Conservation (phyloP, 768 basidiomycete genomes). For the Lactarius hengduanensis region DNA sequence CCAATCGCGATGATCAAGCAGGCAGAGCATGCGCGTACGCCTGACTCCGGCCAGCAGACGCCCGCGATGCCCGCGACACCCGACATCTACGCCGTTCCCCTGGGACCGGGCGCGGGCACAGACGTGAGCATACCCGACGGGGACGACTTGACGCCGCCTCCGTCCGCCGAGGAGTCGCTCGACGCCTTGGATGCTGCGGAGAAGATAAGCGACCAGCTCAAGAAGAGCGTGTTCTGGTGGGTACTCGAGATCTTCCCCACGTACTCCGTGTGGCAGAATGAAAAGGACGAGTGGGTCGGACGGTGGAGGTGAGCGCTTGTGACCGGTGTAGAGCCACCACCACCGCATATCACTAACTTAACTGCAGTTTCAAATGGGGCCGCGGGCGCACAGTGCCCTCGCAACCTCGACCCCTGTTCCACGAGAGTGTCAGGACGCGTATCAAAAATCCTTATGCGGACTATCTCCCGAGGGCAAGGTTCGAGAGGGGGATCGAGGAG, state of each 20-base stretch:
- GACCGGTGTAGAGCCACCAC: no score
- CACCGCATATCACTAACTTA: not conserved
- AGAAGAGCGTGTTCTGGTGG: conserved; percentile 55
- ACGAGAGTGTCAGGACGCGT: conserved; percentile 60
- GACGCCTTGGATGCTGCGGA: conserved; percentile 39
- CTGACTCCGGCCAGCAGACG: not conserved
- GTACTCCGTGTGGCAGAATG: conserved; percentile 55
- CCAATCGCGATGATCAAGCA: conserved; percentile 7
- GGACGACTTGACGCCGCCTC: not conserved
- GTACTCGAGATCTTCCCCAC: conserved; percentile 64
- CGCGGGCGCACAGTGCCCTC: conserved; percentile 49
- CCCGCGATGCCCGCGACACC: not conserved
- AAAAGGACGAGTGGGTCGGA: conserved; percentile 51
- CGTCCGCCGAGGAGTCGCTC: not conserved
- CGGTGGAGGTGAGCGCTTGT: conserved; percentile 49
- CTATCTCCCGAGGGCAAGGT: conserved; percentile 60
- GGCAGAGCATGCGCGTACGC: not conserved
- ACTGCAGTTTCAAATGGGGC: conserved; percentile 54
- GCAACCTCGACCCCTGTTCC: conserved; percentile 51
- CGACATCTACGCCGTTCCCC: no score
- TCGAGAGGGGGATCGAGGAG: conserved; percentile 45
- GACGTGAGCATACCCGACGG: not conserved
- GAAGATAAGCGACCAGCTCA: conserved; percentile 54
- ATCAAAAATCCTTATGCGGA: conserved; percentile 46
- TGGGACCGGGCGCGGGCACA: no score